phyloP scores from a whole-genome alignment of 352 stramenopile genomes.

The Pythium coloratum region DNA sequence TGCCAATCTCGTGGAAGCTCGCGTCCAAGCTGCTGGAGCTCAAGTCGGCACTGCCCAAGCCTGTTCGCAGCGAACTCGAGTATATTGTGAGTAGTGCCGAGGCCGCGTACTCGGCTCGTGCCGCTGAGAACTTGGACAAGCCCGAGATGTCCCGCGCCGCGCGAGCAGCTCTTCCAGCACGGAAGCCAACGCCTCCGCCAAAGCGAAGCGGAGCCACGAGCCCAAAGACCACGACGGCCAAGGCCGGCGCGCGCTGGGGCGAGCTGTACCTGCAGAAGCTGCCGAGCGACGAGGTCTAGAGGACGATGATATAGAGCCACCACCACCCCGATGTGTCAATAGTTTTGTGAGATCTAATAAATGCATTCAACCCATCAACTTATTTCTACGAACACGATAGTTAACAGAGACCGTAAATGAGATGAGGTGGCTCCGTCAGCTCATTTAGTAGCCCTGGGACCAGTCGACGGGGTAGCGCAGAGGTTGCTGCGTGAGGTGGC shows the following conservation, averaged over 20 bases:
- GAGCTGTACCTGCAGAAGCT: conserved; percentile 39
- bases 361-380: neutral
- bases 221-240: conserved; percentile 4
- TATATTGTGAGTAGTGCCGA: conserved; percentile 19
- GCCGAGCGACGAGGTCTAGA: conserved; percentile 20
- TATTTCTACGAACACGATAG: no score
- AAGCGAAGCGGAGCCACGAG: neutral
- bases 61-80: conserved; percentile 44
- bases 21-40: conserved; percentile 45
- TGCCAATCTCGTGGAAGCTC: conserved; percentile 40
- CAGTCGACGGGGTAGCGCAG: conserved; percentile 55
- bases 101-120: neutral
- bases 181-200: neutral
- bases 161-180: conserved; percentile 5
- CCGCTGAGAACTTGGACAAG: neutral
- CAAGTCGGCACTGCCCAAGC: conserved; percentile 35
- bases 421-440: neutral
- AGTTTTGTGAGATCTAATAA: conserved; percentile 5
- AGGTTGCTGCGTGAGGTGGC: conserved; percentile 37
- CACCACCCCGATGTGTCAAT: conserved; percentile 4
- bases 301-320: neutral
- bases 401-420: neutral
- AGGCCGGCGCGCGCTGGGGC: conserved; percentile 32
- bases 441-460: conserved; percentile 48
- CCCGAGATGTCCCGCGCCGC: neutral